Evolutionary conservation across 2,329 filamentous ascomycete genomes (phyloP).

Genomic region (Xylaria multiplex): DNA sequence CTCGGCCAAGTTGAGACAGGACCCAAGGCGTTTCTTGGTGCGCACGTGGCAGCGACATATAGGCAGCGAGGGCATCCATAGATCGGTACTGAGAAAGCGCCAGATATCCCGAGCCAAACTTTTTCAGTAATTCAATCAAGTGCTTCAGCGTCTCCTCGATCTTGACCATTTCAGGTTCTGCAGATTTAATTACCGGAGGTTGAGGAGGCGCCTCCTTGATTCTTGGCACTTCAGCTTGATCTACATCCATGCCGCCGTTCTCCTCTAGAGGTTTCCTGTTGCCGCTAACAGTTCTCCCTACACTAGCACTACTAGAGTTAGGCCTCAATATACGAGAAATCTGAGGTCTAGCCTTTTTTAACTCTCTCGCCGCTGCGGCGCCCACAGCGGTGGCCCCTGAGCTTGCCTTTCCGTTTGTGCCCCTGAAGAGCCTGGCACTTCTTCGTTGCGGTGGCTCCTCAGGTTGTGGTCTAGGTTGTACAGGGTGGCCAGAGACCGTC

Average conservation of each 20-base stretch:
- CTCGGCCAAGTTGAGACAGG: conserved; percentile 86
- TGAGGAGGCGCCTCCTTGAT: conserved; percentile 57
- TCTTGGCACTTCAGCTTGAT: conserved; percentile 69
- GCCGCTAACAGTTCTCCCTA: conserved; percentile 88
- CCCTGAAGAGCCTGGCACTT: conserved; percentile 76
- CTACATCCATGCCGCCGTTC: conserved; percentile 72
- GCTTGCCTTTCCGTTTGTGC: conserved; percentile 73
- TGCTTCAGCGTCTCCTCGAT: conserved; percentile 80
- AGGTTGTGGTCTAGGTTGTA: conserved; percentile 61
- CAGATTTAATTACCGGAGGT: conserved; percentile 52
- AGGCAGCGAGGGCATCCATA: conserved; percentile 77
- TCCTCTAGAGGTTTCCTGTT: conserved; percentile 81
- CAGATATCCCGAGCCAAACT: conserved; percentile 83
- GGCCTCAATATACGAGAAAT: conserved; percentile 73
- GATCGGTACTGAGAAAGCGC: conserved; percentile 82
- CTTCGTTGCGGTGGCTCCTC: conserved; percentile 74
- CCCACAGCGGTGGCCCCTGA: conserved; percentile 66
- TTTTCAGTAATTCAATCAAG: conserved; percentile 82
- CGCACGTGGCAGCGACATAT: conserved; percentile 73
- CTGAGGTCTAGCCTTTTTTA: conserved; percentile 85
- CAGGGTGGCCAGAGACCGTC: conserved; percentile 87
- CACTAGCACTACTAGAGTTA: conserved; percentile 72
- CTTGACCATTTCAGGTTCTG: conserved; percentile 66
- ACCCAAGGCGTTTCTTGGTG: conserved; percentile 96
- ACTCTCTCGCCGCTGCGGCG: conserved; percentile 72